Evolutionary conservation across 192 early-diverging fungal species (phyloP).

Genomic region (Backusella circina): DNA sequence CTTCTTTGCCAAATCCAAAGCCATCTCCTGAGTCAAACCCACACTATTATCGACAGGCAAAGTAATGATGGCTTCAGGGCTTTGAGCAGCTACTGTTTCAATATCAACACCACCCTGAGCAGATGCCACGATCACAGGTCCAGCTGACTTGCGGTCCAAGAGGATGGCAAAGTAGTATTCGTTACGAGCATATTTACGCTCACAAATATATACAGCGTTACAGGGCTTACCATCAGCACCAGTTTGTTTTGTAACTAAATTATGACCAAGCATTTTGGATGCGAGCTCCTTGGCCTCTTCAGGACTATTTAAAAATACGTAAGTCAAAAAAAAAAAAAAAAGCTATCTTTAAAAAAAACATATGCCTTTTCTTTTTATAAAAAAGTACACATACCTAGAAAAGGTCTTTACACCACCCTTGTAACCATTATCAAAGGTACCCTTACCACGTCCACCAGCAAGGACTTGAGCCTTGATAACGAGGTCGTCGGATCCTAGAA

Average conservation of each 20-base stretch:
- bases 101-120: conserved; percentile 99
- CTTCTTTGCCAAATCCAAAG: conserved; percentile 73
- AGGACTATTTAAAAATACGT: conserved; percentile 55
- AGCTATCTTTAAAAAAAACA: background rate
- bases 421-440: conserved; percentile 90
- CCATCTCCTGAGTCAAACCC: conserved; percentile 74
- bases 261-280: conserved; percentile 95
- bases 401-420: conserved; percentile 95
- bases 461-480: conserved; percentile 70
- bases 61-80: conserved; percentile 94
- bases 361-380: background rate
- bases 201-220: conserved; percentile 90
- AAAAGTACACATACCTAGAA: conserved; percentile 70
- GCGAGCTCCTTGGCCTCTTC: conserved; percentile 85
- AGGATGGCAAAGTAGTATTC: conserved; percentile 99
- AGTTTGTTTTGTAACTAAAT: conserved; percentile 98
- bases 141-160: conserved; percentile 92
- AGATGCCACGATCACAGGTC: conserved; percentile 94
- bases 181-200: conserved; percentile 93
- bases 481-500: conserved; percentile 28
- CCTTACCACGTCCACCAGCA: conserved; percentile 98
- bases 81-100: conserved; percentile 91
- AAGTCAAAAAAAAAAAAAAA: background rate
- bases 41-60: conserved; percentile 86
- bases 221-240: conserved; percentile 92